A percentile compares a stretch with the other conserved stretches of the same genome.
phyloP scores from a whole-genome alignment of 352 stramenopile species.

The Blastocystis sp. region DNA sequence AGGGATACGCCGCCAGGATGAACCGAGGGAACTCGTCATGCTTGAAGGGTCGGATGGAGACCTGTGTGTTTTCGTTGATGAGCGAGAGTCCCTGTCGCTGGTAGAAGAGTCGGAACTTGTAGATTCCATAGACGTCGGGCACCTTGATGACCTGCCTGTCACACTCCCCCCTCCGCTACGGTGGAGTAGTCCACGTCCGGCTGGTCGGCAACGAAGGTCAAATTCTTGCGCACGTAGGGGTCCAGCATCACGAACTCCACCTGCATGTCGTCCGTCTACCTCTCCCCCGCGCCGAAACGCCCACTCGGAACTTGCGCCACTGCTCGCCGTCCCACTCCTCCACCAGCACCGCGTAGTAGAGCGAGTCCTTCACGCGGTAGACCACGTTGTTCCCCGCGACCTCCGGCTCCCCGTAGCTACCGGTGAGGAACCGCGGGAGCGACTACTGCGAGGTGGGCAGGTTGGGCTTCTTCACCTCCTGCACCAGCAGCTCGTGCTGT shows the following conservation, averaged over 20 bases:
- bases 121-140: conserved; percentile 81
- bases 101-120: conserved; percentile 81
- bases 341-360: conserved; percentile 78
- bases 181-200: conserved; percentile 54
- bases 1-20: conserved; percentile 78
- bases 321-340: conserved; percentile 71
- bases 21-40: conserved; percentile 87
- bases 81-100: conserved; percentile 73
- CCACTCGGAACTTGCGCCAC: conserved; percentile 67
- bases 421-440: not conserved
- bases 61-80: conserved; percentile 74
- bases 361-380: conserved; percentile 82
- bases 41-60: conserved; percentile 81
- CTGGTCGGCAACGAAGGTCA: conserved; percentile 60
- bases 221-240: conserved; percentile 75
- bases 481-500: conserved; percentile 73
- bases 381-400: conserved; percentile 76
- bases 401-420: conserved; percentile 69
- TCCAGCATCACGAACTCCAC: conserved; percentile 87
- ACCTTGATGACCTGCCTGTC: conserved; percentile 43
- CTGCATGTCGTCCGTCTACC: conserved; percentile 72
- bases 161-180: not conserved
- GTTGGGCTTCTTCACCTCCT: conserved; percentile 72
- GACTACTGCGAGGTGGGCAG: conserved; percentile 68
- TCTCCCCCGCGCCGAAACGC: not conserved